phyloP scores from a whole-genome alignment of 768 basidiomycete genomes.

The Udeniomyces megalosporus region DNA sequence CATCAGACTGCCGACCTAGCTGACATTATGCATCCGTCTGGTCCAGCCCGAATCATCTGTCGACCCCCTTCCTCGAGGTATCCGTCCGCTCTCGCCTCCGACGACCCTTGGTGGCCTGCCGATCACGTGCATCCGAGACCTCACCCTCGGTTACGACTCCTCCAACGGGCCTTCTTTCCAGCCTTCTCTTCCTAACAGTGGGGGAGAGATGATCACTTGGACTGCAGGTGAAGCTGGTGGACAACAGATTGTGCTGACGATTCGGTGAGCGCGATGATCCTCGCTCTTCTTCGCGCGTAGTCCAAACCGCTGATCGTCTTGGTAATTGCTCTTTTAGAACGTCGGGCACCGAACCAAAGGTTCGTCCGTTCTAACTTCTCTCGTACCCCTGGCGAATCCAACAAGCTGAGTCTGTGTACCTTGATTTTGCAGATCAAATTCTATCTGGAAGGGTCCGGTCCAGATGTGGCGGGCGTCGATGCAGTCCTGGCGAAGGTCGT shows the following conservation, averaged over 20 bases:
- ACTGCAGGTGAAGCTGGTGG: constrained; percentile 32
- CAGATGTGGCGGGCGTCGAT: constrained; percentile 36
- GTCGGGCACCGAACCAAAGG: constrained; percentile 83
- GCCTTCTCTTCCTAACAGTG: not conserved
- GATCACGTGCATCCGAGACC: constrained; percentile 51
- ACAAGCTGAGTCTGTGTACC: not conserved
- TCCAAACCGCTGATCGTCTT: not conserved
- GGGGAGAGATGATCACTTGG: constrained; percentile 7
- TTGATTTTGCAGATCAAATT: constrained; percentile 50
- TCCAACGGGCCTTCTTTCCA: not conserved
- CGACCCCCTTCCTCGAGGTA: not conserved
- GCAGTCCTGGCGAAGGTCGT: constrained; percentile 42
- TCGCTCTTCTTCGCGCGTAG: not conserved
- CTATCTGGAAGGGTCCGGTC: constrained; percentile 66
- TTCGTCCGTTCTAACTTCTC: constrained; percentile 21
- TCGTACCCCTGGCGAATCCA: not conserved
- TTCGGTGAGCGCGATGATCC: constrained; percentile 36
- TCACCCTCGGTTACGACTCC: constrained; percentile 37
- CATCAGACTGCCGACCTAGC: no score
- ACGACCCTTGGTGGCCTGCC: constrained; percentile 39
- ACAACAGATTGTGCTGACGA: constrained; percentile 47
- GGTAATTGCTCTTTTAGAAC: constrained; percentile 40
- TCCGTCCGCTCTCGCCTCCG: constrained; percentile 7
- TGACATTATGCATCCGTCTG: no score
- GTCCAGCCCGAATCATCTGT: not conserved